Base-by-base conservation (phyloP, 208 protist genomes). In the Herpetomonas muscarum region DNA sequence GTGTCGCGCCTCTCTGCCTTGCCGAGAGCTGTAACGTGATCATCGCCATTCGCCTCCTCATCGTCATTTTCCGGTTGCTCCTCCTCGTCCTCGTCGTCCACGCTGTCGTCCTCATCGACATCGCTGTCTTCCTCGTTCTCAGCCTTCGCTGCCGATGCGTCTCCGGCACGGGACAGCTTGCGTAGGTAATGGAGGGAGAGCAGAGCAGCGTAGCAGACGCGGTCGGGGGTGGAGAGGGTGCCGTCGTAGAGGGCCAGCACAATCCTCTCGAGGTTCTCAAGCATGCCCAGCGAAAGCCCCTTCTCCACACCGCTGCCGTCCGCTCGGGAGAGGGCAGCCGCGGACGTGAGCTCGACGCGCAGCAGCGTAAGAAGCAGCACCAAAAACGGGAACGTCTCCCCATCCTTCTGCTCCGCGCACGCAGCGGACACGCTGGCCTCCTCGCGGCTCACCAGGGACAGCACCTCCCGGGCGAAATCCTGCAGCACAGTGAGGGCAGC, bases 171-270 rank as follows among this genome's bases (percentile, higher is more conserved):
- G 24, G 34, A 37, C 28, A 34, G 15, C n/a, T 55, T 24, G 22
- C 44, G 34, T 42, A 88, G 55, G 61, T 95, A 93, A 50, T 85
- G 77, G 1, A 90, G 45, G 3, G 76, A 70, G 13, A 95, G 77
- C 34, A 90, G 72, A 21, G 63, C 57, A 53, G 82, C 76, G 67
- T 95, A 95, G 37, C 79, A 64, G 21, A 90, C 55, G 22, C 89
- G 89, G 58, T 93, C 89, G 4, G 64, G 60, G 21, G 76, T 76
- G 41, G 71, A 55, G 4, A 92, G 50, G 3, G 69, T 79, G 26
- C 76, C 84, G 0, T 47, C 60, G 67, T 95, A 95, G 21, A 73
- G 61, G 48, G 52, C 48, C 37, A 88, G 15, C 32, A 79, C 48
- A 36, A 92, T 22, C 49, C 7, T 9, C 51, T 56, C 73, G 4